Base-by-base conservation (phyloP, 2,329 filamentous ascomycete genomes). In the Blastomyces percursus region DNA sequence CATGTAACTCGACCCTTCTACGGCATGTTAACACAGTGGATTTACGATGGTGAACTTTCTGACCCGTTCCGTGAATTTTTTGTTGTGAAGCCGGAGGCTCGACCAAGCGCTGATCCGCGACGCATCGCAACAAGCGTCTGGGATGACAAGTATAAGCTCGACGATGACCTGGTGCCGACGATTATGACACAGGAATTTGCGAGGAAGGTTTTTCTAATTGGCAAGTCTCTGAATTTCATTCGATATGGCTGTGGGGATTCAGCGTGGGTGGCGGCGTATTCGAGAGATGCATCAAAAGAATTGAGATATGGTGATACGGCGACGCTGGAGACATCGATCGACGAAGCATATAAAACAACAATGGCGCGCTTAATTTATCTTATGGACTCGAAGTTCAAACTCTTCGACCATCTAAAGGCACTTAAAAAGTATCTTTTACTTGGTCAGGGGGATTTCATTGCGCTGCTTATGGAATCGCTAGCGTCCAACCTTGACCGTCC, bases 141-240 rank as follows among this genome's bases (percentile, higher is more conserved):
- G 94, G 92, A 97, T 74, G 91, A 96, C 75, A 97, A 97, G 73
- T 99, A 96, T 76, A 89, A 90, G 71, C 81, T 96, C 48, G 87
- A 90, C 68, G 83, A 89, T 63, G 82, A 84, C 57, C 94, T 96
- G 89, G 86, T 96, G 30, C 94, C 94, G 0, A 92, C 88, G 51
- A 97, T 97, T 70, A 91, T 96, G 68, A 95, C 91, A 0, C 83
- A 88, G 54, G 92, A 96, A 65, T 96, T 99, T 76, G 91, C 94
- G 0, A 90, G 94, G 68, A 96, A 96, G 72, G 90, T 99, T 6
- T 97, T 97, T 70, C 79, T 99, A 8, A 99, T 99, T 69, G 94
- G 94, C 62, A 99, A 99, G 75, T 96, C 92, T 3, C 82, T 99
- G 61, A 99, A 99, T 75, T 99, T 99, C 75, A 96, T 99, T 72